Conservation (phyloP, 179 eudicot species). For the Dionaea muscipula region DNA sequence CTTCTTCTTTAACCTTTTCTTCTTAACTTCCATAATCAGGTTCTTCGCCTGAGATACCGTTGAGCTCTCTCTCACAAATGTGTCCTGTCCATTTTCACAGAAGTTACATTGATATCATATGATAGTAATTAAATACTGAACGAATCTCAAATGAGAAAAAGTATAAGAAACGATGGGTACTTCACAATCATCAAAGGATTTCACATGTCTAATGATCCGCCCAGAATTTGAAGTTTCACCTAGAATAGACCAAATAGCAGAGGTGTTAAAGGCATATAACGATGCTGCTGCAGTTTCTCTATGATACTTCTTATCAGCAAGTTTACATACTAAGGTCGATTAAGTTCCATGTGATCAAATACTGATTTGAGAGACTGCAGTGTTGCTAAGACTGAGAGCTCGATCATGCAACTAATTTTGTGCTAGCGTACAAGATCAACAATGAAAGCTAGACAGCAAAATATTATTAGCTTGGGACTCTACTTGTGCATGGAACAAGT, state of each 20-base stretch:
- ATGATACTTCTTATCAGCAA: no score
- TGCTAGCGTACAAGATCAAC: no score
- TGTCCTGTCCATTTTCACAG: background rate
- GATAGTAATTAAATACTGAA: background rate
- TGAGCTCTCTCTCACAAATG: background rate
- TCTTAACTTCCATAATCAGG: background rate
- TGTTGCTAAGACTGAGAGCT: no score
- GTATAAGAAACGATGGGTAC: background rate
- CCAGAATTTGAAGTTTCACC: constrained; percentile 9
- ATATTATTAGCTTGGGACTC: no score
- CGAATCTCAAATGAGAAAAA: background rate
- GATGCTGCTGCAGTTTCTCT: no score
- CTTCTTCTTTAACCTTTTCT: constrained; percentile 1
- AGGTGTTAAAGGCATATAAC: no score
- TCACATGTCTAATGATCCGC: constrained; percentile 9
- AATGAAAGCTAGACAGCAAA: no score
- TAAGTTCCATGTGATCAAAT: no score
- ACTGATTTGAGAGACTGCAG: no score
- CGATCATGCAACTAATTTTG: no score
- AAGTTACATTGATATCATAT: background rate
- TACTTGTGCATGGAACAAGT: no score
- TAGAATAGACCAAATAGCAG: background rate
- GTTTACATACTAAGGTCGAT: no score
- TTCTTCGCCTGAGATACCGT: background rate
- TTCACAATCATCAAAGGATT: constrained; percentile 12